These are phyloP conservation scores for Geoglossum cookeanum DNA, from an alignment of 2,329 filamentous ascomycete species.

Conservation along the genomic window DNA sequence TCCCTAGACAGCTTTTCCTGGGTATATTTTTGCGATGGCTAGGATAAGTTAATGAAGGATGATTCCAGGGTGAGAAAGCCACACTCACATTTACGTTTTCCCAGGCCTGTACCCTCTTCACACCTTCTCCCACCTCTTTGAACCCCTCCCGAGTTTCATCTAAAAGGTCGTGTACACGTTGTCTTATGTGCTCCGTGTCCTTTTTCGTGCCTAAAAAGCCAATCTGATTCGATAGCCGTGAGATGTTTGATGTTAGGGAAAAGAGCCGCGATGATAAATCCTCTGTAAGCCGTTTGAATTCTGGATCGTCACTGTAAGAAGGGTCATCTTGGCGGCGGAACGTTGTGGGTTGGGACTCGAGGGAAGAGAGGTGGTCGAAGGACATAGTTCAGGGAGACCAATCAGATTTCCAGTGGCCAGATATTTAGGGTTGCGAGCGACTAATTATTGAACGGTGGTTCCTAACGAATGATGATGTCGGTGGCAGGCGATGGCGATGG, in stretches of 20 bases:
- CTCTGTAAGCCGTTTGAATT: conserved; percentile 68
- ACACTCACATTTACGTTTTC: conserved; percentile 56
- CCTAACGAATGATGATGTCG: not conserved
- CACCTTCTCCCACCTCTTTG: conserved; percentile 77
- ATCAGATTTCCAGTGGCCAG: not conserved
- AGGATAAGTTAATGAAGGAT: conserved; percentile 7
- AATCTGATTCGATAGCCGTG: conserved; percentile 67
- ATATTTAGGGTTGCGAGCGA: not conserved
- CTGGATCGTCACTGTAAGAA: conserved; percentile 76
- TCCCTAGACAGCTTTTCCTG: conserved; percentile 89
- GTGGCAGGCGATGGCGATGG: not conserved
- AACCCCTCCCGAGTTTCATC: conserved; percentile 76
- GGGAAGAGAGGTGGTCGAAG: conserved; percentile 66
- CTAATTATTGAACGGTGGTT: not conserved
- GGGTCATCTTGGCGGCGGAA: conserved; percentile 50
- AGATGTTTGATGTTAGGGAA: conserved; percentile 71
- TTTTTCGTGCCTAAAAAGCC: conserved; percentile 72
- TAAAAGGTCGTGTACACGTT: conserved; percentile 72
- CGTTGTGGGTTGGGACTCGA: conserved; percentile 61
- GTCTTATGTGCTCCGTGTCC: conserved; percentile 77
- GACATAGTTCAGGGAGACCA: conserved; percentile 43
- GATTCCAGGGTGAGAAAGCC: not conserved
- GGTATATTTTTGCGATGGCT: conserved; percentile 92
- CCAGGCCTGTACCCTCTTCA: conserved; percentile 83
- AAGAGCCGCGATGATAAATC: conserved; percentile 78